Base-by-base conservation (phyloP, 495 filamentous ascomycete species). In the Penicillium argentinense region DNA sequence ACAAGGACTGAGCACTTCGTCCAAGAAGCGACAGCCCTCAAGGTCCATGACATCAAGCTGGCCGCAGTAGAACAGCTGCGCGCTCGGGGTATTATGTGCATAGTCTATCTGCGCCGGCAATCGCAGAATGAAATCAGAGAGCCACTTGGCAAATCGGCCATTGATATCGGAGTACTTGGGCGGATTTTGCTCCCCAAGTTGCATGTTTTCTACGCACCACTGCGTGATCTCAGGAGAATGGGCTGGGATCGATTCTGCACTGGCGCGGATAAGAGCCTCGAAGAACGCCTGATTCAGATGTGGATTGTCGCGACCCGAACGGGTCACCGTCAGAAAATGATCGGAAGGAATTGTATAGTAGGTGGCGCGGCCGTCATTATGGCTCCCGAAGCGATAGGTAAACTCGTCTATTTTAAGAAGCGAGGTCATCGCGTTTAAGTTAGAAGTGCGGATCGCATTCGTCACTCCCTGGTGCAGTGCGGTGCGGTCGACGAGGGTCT, bases 361-460 rank as follows among this genome's bases (percentile, higher is more conserved):
- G 12, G 34, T 13, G 36, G 27, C 11, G 18, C n/a, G 9, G 7
- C 21, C 23, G 17, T 32, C 25, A 12, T 43, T 46, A 25, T 43
- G 19, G 4, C 6, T 3, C 4, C 56, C 38, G 26, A 27, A 41
- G 25, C 67, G 70, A 45, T 53, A 55, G n/a, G 51, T 12, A 36
- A 49, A 66, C 42, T 75, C 67, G 44, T 75, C 68, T 11, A 74
- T 49, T 40, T 71, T 73, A 43, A 73, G 67, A 5, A 74, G 59
- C 5, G 49, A 57, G n/a, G 48, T 18, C 3, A 74, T 52, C 0
- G 67, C 70, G 11, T 45, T 24, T 25, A 36, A 28, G 22, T 75
- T 67, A 21, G 59, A 47, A 2, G 56, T 47, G 7, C 48, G 27
- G 14, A 75, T 56, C 2, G 72, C 69, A 1, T 51, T 60, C 12